Evolutionary conservation across 495 filamentous ascomycete genomes (phyloP).

Genomic region (Mytilinidion resinicola): DNA sequence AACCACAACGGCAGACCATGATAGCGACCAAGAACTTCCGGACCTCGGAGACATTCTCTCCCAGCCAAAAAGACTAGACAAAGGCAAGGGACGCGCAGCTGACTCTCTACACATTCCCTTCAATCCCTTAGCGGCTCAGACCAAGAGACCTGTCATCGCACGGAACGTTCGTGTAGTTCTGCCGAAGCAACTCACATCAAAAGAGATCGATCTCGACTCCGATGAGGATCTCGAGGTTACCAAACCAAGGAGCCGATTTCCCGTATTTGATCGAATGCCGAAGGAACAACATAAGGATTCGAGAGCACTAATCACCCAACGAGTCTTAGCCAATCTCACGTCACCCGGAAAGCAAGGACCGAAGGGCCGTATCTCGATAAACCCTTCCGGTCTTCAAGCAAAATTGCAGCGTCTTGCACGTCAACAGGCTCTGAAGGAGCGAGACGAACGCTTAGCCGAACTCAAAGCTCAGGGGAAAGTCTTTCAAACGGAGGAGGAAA

Average conservation of each 20-base stretch:
- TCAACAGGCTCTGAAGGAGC: constrained; percentile 70
- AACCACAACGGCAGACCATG: not conserved
- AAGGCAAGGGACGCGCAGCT: constrained; percentile 40
- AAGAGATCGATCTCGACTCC: constrained; percentile 43
- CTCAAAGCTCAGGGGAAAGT: constrained; percentile 71
- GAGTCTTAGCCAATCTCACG: constrained; percentile 68
- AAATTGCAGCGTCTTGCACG: constrained; percentile 62
- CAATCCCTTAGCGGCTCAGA: constrained; percentile 31
- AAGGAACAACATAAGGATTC: constrained; percentile 53
- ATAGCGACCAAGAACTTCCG: constrained; percentile 12
- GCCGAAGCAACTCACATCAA: not conserved
- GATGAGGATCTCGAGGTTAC: constrained; percentile 64
- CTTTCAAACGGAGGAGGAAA: constrained; percentile 81
- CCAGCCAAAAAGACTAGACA: constrained; percentile 38
- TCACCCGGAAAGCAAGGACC: constrained; percentile 50
- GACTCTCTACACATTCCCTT: constrained; percentile 22
- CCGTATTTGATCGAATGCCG: constrained; percentile 66
- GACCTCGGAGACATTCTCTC: constrained; percentile 6
- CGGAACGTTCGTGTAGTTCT: constrained; percentile 1
- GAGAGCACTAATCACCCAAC: constrained; percentile 58
- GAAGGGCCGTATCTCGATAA: constrained; percentile 50
- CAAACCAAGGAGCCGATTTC: constrained; percentile 38
- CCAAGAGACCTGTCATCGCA: constrained; percentile 37
- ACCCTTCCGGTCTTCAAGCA: constrained; percentile 59
- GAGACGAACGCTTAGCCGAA: constrained; percentile 70